A percentile compares a stretch with the other conserved stretches of the same genome.
These are phyloP conservation scores for Solanum neorickii DNA, from an alignment of 257 asterid genomes.

Conservation along the genomic window DNA sequence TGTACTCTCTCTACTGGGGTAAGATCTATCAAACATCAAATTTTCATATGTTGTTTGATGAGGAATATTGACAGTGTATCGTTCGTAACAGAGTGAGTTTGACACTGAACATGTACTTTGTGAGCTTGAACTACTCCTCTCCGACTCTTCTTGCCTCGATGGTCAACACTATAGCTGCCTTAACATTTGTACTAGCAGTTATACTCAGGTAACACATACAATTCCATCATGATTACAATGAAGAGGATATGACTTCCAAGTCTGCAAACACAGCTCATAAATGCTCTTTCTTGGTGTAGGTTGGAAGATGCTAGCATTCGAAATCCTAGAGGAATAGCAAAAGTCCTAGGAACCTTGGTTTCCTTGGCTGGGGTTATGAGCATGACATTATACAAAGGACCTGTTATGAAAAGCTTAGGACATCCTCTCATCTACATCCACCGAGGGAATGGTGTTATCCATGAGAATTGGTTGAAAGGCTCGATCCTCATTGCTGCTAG, in stretches of 20 bases:
- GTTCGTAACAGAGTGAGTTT: constrained; percentile 43
- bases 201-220: constrained; percentile 38
- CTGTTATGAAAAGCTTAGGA: constrained; percentile 27
- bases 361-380: constrained; percentile 61
- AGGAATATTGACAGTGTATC: neutral
- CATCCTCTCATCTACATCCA: constrained; percentile 24
- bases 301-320: constrained; percentile 44
- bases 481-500: constrained; percentile 47
- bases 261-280: neutral
- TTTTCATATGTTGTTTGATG: neutral
- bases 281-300: constrained; percentile 14
- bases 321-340: constrained; percentile 48
- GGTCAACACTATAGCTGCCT: constrained; percentile 56
- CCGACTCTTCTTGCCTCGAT: constrained; percentile 58
- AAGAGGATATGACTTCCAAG: neutral
- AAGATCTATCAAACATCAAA: neutral
- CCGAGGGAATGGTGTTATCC: constrained; percentile 19
- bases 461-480: constrained; percentile 53
- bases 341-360: constrained; percentile 42
- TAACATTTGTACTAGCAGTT: constrained; percentile 63
- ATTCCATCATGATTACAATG: neutral
- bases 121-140: constrained; percentile 48
- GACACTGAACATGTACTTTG: constrained; percentile 63
- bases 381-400: constrained; percentile 68
- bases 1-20: constrained; percentile 60